Evolutionary conservation across 768 basidiomycete genomes (phyloP), one percentile per base, ranked within the genome.

Genomic region (Tubosaeta brunneosetosa): DNA sequence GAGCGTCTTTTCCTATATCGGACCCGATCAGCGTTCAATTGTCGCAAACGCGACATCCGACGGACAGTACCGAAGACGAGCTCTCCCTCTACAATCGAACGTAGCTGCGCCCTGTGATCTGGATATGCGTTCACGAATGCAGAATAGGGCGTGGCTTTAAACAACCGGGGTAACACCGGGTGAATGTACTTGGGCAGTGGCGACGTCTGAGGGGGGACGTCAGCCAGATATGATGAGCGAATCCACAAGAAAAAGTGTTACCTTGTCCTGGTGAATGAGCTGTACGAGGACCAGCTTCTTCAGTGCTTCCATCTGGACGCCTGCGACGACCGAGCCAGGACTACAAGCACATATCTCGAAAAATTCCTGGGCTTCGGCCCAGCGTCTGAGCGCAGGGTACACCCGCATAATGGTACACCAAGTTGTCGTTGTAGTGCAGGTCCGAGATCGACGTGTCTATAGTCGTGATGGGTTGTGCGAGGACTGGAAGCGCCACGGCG

Each of bases 371-470:
- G 22, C 22, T 22, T 22, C 22, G 3, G 72, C 60, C 82, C 85
- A 93, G 16, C 74, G 73, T 59, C 83, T 83, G 40, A 89, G 73
- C 0, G 82, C 81, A 9, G 74, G 70, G 1, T 86, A 74, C 1
- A 78, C 86, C 91, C 3, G 81, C 73, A 66, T 93, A 92, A 73
- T 94, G 89, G 64, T 93, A 93, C n/a, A 79, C 70, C 22, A 95
- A 76, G 61, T 86, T 86, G 66, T 94, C 92, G 57, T 79, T 83
- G 70, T 91, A 92, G 31, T 67, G 70, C 49, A 94, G 71, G 54
- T 91, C 87, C 7, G 80, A 81, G n/a, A 79, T 65, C 0, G 65
- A 56, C 2, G 71, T 76, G 64, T 86, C 84, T 51, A 93, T 77
- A 40, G 80, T 74, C 12, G 82, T 81, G 56, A 92, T 85, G 16